phyloP scores from a whole-genome alignment of 306 rosid species.

The Hippophae gyantsensis region DNA sequence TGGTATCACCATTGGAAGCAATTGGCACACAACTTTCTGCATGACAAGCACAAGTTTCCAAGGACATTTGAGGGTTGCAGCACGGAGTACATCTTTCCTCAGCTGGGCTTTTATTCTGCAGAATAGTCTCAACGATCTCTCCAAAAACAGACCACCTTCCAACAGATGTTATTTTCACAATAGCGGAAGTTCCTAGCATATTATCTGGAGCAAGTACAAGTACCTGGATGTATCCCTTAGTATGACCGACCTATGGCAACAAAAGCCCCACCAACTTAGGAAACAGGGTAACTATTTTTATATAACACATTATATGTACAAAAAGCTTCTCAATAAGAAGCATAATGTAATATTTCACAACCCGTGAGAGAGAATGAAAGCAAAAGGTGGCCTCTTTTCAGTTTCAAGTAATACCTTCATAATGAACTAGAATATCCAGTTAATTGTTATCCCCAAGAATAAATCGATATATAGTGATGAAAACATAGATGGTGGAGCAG shows the following conservation, averaged over 20 bases:
- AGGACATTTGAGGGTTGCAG: conserved; percentile 19
- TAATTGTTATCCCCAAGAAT: too few species aligned
- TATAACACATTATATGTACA: background rate
- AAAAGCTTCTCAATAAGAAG: background rate
- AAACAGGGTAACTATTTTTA: background rate
- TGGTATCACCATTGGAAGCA: conserved; percentile 13
- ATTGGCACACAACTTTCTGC: conserved; percentile 47
- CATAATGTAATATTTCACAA: too few species aligned
- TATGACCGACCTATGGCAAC: conserved; percentile 79
- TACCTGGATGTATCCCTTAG: conserved; percentile 91
- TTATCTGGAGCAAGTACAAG: conserved; percentile 59
- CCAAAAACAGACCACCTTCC: conserved; percentile 99
- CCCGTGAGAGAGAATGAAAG: too few species aligned
- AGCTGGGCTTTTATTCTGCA: conserved; percentile 21
- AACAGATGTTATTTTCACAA: conserved; percentile 63
- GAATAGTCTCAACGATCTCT: conserved; percentile 57
- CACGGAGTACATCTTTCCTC: conserved; percentile 30
- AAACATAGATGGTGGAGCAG: too few species aligned
- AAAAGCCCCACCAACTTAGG: conserved; percentile 19
- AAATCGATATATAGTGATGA: too few species aligned
- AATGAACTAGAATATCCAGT: too few species aligned
- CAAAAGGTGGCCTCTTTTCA: too few species aligned
- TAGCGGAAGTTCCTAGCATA: conserved; percentile 81
- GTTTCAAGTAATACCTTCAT: too few species aligned
- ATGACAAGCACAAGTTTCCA: conserved; percentile 53